Base-by-base conservation (phyloP, 495 filamentous ascomycete genomes). In the Penicillium pancosmium region DNA sequence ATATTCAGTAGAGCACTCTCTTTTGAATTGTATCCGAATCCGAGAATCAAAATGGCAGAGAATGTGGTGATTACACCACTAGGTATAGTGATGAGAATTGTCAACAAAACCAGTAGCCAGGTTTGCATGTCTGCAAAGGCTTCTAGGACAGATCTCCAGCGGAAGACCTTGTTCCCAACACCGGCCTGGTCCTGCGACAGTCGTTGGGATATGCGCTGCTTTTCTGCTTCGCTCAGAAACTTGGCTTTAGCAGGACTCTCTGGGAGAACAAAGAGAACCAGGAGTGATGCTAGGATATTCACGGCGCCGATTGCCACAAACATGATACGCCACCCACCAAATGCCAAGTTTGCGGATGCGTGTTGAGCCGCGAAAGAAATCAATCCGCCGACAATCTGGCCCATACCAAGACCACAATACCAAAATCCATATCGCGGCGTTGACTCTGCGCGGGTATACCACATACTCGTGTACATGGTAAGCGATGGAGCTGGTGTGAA, bases 371-470 rank as follows among this genome's bases (percentile, higher is more conserved):
- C 85, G 40, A 80, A 89, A 0, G 84, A 87, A 15, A 89, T 65
- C 12, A 86, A 58, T 1, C 85, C 82, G 0, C 86, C 87, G 46
- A 86, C 53, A 13, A 89, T 88, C 48, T 85, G 88, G 1, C 83
- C 87, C 10, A 81, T 55, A 0, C 86, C 88, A 34, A 88, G 78
- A 5, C 85, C 86, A 21, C 78, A 79, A 65, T 87, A 90, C 87
- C 87, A 90, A 13, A 85, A 75, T 4, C 80, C 82, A 19, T 88
- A 86, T 13, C 88, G 75, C 2, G 84, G 72, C 0, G 85, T 82
- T 57, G 86, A 81, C 64, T 90, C 86, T 1, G 78, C 74, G 11
- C 83, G 78, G 0, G 84, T 83, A 58, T 89, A 91, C 85, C 85
- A 90, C 70, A 71, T 75, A 56, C 74, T 77, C 18, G 69, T 78